Conservation (phyloP, 2,329 filamentous ascomycete species). For the Fusarium foetens region DNA sequence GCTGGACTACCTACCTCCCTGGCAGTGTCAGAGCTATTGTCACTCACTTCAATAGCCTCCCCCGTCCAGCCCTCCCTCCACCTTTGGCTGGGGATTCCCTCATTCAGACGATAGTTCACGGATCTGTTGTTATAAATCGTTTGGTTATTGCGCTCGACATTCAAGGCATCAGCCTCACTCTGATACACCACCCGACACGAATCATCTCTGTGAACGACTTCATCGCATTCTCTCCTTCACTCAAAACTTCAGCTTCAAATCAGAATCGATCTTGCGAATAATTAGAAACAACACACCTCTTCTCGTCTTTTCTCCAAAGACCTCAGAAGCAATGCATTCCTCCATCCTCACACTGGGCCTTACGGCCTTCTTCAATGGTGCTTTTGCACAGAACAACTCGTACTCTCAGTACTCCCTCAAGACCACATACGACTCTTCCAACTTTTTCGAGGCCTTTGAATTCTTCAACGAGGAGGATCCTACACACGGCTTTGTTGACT, state of each 20-base stretch:
- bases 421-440: conserved; percentile 60
- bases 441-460: conserved; percentile 66
- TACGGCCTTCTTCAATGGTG: conserved; percentile 45
- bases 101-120: conserved; percentile 28
- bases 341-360: conserved; percentile 43
- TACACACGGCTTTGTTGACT: conserved; percentile 79
- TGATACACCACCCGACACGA: background rate
- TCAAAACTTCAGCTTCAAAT: conserved; percentile 7
- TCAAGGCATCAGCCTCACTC: background rate
- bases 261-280: conserved; percentile 6
- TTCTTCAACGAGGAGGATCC: conserved; percentile 72
- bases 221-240: conserved; percentile 7
- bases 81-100: conserved; percentile 25
- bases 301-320: conserved; percentile 7
- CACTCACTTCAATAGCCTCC: conserved; percentile 23
- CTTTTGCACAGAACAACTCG: conserved; percentile 39
- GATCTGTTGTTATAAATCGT: conserved; percentile 31
- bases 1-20: conserved; percentile 32
- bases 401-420: conserved; percentile 56
- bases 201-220: conserved; percentile 7
- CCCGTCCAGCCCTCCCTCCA: conserved; percentile 27
- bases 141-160: background rate
- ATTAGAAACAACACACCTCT: background rate
- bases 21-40: conserved; percentile 30
- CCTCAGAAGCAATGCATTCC: conserved; percentile 39